A percentile compares a stretch with the other conserved stretches of the same genome.
Evolutionary conservation across 176 grass and related monocot species (phyloP).

Genomic region (Triticum turgidum): DNA sequence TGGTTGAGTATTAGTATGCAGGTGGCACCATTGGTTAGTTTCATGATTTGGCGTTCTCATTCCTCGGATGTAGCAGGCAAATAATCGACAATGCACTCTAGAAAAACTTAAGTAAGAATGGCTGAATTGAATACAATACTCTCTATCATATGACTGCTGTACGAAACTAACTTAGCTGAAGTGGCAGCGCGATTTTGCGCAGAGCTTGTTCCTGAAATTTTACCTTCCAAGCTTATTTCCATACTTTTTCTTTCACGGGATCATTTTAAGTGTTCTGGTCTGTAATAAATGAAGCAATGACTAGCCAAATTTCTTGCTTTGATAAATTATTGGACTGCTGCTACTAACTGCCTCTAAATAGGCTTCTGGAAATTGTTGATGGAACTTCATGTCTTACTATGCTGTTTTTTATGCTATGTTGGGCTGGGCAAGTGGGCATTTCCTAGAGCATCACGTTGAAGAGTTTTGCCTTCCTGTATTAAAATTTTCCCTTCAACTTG

Average conservation of each 20-base stretch:
- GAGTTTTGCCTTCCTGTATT: neutral
- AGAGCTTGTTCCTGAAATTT: neutral
- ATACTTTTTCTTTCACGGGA: neutral
- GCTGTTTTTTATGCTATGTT: neutral
- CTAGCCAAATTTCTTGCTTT: neutral
- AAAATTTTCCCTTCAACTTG: slow-evolving; percentile 26
- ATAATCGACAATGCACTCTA: neutral
- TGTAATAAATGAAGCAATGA: neutral
- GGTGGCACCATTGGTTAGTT: neutral
- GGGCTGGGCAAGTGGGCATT: neutral
- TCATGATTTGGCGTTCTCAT: neutral
- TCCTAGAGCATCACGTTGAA: neutral
- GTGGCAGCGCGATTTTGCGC: neutral
- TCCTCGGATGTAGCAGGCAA: neutral
- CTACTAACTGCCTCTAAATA: neutral
- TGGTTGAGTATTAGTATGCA: neutral
- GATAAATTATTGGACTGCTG: neutral
- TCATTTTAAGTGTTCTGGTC: neutral
- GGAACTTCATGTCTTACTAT: neutral
- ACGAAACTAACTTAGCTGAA: neutral
- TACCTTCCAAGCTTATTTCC: neutral
- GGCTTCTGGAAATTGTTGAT: neutral
- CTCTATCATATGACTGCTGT: neutral
- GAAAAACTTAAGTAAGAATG: neutral
- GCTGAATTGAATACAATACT: neutral